Evolutionary conservation across 2,329 filamentous ascomycete species (phyloP), one percentile per base, ranked within the genome.

Genomic region (Aspergillus latus): DNA sequence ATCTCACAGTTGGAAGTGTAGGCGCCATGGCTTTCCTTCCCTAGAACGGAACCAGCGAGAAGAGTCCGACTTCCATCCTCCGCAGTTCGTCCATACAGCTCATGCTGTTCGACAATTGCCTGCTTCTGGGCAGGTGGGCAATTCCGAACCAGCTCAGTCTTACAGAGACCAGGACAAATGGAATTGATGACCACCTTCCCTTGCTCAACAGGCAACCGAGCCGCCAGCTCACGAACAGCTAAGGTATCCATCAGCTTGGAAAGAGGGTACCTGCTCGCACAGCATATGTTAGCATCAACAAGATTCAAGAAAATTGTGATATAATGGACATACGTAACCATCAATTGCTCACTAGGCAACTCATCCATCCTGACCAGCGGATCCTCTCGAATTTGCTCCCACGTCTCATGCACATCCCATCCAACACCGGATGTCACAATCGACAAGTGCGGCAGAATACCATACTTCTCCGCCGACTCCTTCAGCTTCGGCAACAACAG

Each of bases 401-500:
- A 65, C 15, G 58, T 40, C 6, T 57, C 52, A 26, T 60, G 37
- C 11, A 46, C 40, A 29, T 57, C 49, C 29, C 64, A 69, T 21
- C 54, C 37, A 4, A 58, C 49, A 2, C 51, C 52, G 30, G 66
- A 70, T 3, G 57, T 69, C 15, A 64, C 52, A n/a, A 64, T 43
- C 1, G 49, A 32, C 15, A 64, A 26, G 48, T 60, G 63, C 13
- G 68, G 66, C 45, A 59, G 21, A 6, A 59, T 61, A 2, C 56
- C 59, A 49, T 59, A 62, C 30, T 55, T 56, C 16, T 52, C 49
- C 7, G 62, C 65, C n/a, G 10, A 50, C n/a, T 57, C 54, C 37
- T 49, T 65, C 50, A 70, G 37, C 28, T 66, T 67, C 3, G 68
- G 63, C 8, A 68, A 29, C 5, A 71, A 21, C 4, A 58, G 13